These are phyloP conservation scores for Blastomyces silverae DNA, from an alignment of 2,329 filamentous ascomycete genomes.

Conservation along the genomic window DNA sequence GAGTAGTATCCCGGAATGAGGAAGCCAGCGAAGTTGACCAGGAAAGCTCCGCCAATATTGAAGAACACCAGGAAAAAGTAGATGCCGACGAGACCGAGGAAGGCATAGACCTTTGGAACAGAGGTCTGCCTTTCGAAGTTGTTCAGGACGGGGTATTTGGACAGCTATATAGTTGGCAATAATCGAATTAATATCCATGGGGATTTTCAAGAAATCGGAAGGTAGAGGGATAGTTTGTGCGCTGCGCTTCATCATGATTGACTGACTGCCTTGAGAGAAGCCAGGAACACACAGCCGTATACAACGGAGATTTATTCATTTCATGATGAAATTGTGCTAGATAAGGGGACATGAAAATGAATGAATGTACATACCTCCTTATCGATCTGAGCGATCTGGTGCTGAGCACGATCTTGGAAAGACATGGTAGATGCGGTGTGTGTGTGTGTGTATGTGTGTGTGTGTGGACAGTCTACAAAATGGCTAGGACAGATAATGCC, in stretches of 20 bases:
- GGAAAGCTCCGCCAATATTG: conserved; percentile 63
- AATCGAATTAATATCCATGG: conserved; percentile 10
- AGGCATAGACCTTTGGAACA: conserved; percentile 60
- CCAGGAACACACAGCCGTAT: not conserved
- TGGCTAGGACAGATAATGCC: not conserved
- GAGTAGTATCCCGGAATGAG: conserved; percentile 61
- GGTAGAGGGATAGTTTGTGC: not conserved
- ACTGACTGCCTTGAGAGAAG: not conserved
- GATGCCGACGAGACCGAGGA: conserved; percentile 57
- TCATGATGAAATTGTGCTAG: not conserved
- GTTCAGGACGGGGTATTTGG: conserved; percentile 60
- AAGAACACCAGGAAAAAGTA: conserved; percentile 68
- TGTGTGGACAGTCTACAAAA: not conserved
- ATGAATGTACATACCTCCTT: conserved; percentile 52
- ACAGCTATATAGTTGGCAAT: conserved; percentile 49
- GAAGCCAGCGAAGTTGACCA: conserved; percentile 62
- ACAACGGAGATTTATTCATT: not conserved
- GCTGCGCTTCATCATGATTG: not conserved
- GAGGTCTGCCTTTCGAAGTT: conserved; percentile 63
- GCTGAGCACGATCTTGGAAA: conserved; percentile 57
- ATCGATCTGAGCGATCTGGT: conserved; percentile 60
- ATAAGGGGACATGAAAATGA: not conserved
- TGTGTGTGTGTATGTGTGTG: not conserved
- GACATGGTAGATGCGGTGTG: conserved; percentile 18
- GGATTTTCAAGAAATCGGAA: not conserved